These are phyloP conservation scores for Tolypocladium endophyticum DNA, from an alignment of 2,329 filamentous ascomycete genomes.

Conservation along the genomic window DNA sequence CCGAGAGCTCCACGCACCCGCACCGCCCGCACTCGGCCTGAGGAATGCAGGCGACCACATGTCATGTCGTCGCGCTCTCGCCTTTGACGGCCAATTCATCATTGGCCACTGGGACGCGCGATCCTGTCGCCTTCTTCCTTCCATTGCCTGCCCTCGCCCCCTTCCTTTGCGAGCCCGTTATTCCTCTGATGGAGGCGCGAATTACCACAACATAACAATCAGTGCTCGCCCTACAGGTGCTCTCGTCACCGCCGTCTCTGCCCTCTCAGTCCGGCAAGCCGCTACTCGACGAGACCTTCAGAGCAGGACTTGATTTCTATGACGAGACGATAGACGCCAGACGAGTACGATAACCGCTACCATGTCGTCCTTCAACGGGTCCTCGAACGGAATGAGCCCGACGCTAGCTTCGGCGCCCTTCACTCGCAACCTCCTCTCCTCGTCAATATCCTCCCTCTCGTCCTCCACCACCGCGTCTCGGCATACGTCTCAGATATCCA, in stretches of 20 bases:
- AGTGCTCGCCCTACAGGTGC: not conserved
- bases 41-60: constrained; percentile 8
- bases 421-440: constrained; percentile 43
- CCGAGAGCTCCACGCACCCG: constrained; percentile 1
- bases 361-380: constrained; percentile 28
- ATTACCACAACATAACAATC: not conserved
- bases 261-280: not conserved
- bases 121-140: not conserved
- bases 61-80: constrained; percentile 4
- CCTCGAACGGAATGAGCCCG: constrained; percentile 20
- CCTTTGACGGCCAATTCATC: constrained; percentile 1
- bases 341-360: constrained; percentile 1
- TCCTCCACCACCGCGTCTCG: constrained; percentile 51
- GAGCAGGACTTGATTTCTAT: not conserved
- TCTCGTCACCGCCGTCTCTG: not conserved
- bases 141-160: not conserved
- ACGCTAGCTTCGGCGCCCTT: constrained; percentile 27
- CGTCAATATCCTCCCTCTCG: constrained; percentile 60
- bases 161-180: not conserved
- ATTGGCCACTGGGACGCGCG: not conserved
- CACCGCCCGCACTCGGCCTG: not conserved
- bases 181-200: not conserved
- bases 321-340: not conserved
- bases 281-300: not conserved
- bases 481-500: constrained; percentile 67